Evolutionary conservation across 495 filamentous ascomycete genomes (phyloP), one percentile per base, ranked within the genome.

Genomic region (Rostrohypoxylon terebratum): DNA sequence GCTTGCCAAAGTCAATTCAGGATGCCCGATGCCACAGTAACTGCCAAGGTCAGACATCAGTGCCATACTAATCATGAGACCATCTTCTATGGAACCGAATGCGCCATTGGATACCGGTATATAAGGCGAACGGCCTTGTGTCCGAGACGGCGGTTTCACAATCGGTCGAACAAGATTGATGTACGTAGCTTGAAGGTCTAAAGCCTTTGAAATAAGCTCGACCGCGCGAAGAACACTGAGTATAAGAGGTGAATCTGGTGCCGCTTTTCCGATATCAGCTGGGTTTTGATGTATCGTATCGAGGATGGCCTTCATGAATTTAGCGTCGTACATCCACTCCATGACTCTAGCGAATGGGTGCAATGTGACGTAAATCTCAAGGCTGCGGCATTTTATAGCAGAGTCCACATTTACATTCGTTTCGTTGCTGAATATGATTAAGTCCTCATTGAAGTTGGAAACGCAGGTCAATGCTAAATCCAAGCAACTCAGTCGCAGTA

Each of bases 241-340:
- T 11, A 97, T 87, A 45, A 94, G 80, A 4, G 93, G 90, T 5
- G 93, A 96, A 57, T 92, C 90, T 7, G 88, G 83, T 7, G 88
- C 79, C 10, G 92, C 86, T 53, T 85, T 87, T 53, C 89, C 83
- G 47, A 98, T 84, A 57, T 91, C 88, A 9, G 81, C 79, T 18
- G 91, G 77, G 73, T 96, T 87, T 75, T 94, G 89, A 60, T 93
- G 89, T 40, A 94, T 88, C 11, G 90, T 88, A 57, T 88, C 84
- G 76, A 97, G 94, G 13, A 99, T 79, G 20, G 89, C 88, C 68
- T 86, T 86, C 61, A 97, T 86, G 23, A 97, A 93, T 69, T 92
- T 93, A 71, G 96, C 93, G 73, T 97, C 97, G 77, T 97, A 97
- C 78, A 98, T 86, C 93, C 96, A 98, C 78, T 98, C 96, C 89